Percentiles rank a stretch among this genome's conserved stretches.
Conservation (phyloP, 176 grass and related monocot species). For the maize (Zea mays) region DNA sequence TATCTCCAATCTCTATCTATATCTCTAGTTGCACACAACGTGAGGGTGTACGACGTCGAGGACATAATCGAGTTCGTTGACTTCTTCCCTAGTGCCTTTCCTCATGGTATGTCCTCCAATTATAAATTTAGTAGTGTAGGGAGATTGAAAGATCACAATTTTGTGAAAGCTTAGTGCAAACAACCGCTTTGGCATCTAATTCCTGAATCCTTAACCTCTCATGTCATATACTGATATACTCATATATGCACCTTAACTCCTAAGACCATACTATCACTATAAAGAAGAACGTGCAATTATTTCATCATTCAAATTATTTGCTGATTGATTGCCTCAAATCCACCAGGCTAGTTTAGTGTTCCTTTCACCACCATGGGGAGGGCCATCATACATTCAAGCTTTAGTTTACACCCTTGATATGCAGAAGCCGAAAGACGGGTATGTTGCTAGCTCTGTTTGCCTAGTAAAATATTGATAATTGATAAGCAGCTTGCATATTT, state of each 20-base stretch:
- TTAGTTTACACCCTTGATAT: constrained; percentile 63
- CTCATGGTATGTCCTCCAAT: constrained; percentile 38
- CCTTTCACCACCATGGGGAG: constrained; percentile 85
- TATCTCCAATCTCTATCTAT: too few relatives aligned
- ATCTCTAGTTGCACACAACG: constrained; percentile 53
- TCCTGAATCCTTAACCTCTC: background rate
- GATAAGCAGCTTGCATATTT: background rate
- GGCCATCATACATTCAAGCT: constrained; percentile 54
- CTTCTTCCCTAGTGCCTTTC: constrained; percentile 59
- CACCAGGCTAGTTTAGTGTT: constrained; percentile 65
- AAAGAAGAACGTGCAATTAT: background rate
- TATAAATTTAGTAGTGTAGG: background rate
- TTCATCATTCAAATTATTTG: background rate
- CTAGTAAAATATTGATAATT: background rate
- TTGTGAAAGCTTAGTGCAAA: background rate
- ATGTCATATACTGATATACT: background rate
- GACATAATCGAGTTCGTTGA: constrained; percentile 66
- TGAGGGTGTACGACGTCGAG: constrained; percentile 69
- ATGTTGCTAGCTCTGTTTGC: background rate
- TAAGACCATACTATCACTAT: background rate
- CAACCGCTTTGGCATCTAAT: background rate
- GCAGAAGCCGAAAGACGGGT: constrained; percentile 67
- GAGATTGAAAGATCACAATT: background rate
- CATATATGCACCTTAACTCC: background rate
- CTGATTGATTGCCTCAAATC: constrained; percentile 8